These are phyloP conservation scores for Pisolithus sp. DNA, from an alignment of 768 basidiomycete species.

Conservation along the genomic window DNA sequence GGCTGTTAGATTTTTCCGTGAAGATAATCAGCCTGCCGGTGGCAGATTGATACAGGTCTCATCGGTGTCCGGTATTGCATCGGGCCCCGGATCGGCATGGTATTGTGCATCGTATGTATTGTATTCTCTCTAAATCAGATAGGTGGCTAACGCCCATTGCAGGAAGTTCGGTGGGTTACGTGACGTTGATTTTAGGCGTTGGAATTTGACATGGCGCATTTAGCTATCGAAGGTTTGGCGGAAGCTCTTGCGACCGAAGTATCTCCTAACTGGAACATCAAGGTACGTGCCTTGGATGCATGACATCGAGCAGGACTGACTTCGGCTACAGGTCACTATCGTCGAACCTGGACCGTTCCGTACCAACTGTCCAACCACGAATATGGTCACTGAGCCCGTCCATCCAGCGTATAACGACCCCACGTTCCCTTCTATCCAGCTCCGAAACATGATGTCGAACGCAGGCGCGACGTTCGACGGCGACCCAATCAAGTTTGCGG, in stretches of 20 bases:
- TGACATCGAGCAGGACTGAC: neutral
- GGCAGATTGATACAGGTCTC: conserved; percentile 35
- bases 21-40: conserved; percentile 26
- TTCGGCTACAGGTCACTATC: conserved; percentile 1
- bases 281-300: conserved; percentile 2
- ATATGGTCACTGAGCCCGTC: neutral
- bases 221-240: conserved; percentile 9
- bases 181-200: neutral
- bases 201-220: neutral
- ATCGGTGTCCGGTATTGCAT: conserved; percentile 26
- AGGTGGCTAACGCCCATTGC: neutral
- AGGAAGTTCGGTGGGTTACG: conserved; percentile 14
- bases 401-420: conserved; percentile 12
- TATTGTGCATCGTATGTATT: conserved; percentile 19
- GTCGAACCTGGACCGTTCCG: conserved; percentile 6
- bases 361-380: neutral
- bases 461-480: neutral
- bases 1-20: conserved; percentile 23
- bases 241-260: conserved; percentile 12
- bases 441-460: neutral
- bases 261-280: conserved; percentile 18
- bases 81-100: conserved; percentile 5
- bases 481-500: conserved; percentile 14
- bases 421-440: neutral
- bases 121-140: neutral